These are phyloP conservation scores for Ascochyta fabae DNA, from an alignment of 2,329 filamentous ascomycete species.

Conservation along the genomic window DNA sequence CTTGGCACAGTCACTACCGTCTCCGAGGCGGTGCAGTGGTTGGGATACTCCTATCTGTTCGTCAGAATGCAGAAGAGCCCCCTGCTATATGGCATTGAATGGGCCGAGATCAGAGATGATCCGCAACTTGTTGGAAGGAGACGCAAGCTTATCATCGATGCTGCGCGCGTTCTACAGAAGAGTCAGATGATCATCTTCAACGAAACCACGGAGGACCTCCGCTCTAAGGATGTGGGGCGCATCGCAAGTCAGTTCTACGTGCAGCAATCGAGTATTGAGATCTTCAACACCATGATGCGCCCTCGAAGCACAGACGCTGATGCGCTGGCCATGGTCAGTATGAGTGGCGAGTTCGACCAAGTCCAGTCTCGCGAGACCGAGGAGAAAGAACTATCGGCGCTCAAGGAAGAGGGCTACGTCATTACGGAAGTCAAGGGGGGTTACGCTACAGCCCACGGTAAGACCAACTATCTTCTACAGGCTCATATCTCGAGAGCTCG, in stretches of 20 bases:
- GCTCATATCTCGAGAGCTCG: constrained; percentile 89
- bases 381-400: constrained; percentile 79
- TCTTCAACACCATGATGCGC: constrained; percentile 96
- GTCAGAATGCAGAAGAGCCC: constrained; percentile 95
- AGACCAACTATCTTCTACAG: constrained; percentile 95
- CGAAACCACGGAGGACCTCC: constrained; percentile 88
- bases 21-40: constrained; percentile 91
- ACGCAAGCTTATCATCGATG: constrained; percentile 84
- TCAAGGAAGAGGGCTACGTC: constrained; percentile 69
- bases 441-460: constrained; percentile 74
- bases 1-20: constrained; percentile 95
- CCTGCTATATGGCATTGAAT: constrained; percentile 92
- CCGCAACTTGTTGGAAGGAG: constrained; percentile 85
- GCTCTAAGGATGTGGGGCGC: constrained; percentile 91
- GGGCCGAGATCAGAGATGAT: constrained; percentile 87
- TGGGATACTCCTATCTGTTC: constrained; percentile 97
- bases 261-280: constrained; percentile 87
- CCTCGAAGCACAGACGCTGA: constrained; percentile 87
- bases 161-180: constrained; percentile 83
- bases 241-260: constrained; percentile 99
- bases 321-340: constrained; percentile 92
- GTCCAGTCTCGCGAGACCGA: constrained; percentile 92
- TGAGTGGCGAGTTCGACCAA: constrained; percentile 98
- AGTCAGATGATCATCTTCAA: constrained; percentile 99
- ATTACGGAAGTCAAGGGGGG: constrained; percentile 79